Evolutionary conservation across 257 asterid genomes (phyloP), one percentile per base, ranked within the genome.

Genomic region (Dorcoceras hygrometricum): DNA sequence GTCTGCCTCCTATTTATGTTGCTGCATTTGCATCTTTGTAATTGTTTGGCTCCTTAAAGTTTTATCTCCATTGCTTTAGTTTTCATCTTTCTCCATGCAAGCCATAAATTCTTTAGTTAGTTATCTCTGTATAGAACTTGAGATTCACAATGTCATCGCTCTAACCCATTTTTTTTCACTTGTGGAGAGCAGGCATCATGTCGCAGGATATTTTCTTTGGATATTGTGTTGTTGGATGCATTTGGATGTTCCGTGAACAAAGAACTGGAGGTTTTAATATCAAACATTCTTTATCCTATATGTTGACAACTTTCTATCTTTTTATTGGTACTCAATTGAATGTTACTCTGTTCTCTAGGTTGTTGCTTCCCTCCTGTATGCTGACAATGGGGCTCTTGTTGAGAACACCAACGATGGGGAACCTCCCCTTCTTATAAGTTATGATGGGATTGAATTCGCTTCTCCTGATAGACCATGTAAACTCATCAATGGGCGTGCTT

Each of bases 121-220:
- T 14, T 5, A 24, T 43, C 39, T 18, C 28, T 26, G 27, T 54
- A 20, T 27, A 54, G 63, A 54, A 8, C 57, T 54, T 2, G 18
- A 54, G 53, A 66, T 2, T 58, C 18, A 14, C 10, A 57, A 27
- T 70, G 57, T 34, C 63, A 26, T 75, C 72, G 60, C 65, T 65
- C 70, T 70, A 61, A 71, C 56, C 51, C 59, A 22, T 25, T 58
- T 24, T 22, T 63, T 18, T 26, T 20, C 59, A 62, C 8, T 22
- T 19, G 51, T 62, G 39, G 32, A 72, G 64, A 64, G 56, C 86
- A 91, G 98, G 95, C 95, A 75, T 89, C 96, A 36, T 91, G 96
- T 76, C 88, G 96, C 62, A 84, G 91, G 81, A 84, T 81, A 56
- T 87, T 89, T 70, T 84, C 96, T 64, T 51, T 91, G 80, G 96